Base-by-base conservation (phyloP, 169 alveolate species). In the Plasmodium yoelii region DNA sequence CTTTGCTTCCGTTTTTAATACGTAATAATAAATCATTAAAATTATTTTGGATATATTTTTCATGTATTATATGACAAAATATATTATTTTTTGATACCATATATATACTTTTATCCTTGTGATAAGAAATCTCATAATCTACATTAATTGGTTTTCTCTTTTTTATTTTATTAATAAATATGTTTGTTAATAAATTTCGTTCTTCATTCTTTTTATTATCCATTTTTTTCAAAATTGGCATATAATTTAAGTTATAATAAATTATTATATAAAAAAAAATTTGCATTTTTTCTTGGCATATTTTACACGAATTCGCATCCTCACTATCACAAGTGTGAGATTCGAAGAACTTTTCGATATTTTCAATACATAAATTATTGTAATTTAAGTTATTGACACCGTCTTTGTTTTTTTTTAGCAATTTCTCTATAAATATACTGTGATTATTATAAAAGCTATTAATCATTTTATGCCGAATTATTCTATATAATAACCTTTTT, bases 21-120 rank as follows among this genome's bases (percentile, higher is more conserved):
- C 86, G 69, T 55, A 26, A 51, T 42, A 86, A 15, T 26, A 86
- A 86, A 70, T 86, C 87, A 53, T 70, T 86, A 56, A 86, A 65
- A 51, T 57, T 68, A 51, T 86, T 55, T 72, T 59, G 69, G 51
- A 86, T 34, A 70, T 86, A 86, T 69, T 86, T 57, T 44, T 55
- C 91, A 69, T 86, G 91, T 5, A 86, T 53, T 39, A 86, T 64
- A 53, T 86, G 69, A 70, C 87, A 86, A 49, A 86, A 86, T 26
- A 86, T 69, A 63, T 71, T 65, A 60, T 86, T 71, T 70, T 86
- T 68, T 12, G 91, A 69, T 12, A 61, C 34, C 57, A 86, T 71
- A 61, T 86, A 86, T 69, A 86, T 70, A 64, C 61, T 26, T 44
- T 28, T 57, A 69, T 86, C 57, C 60, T 56, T 51, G 69, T 86